phyloP scores from a whole-genome alignment of 148 eudicot species.

The Fagopyrum homotropicum region DNA sequence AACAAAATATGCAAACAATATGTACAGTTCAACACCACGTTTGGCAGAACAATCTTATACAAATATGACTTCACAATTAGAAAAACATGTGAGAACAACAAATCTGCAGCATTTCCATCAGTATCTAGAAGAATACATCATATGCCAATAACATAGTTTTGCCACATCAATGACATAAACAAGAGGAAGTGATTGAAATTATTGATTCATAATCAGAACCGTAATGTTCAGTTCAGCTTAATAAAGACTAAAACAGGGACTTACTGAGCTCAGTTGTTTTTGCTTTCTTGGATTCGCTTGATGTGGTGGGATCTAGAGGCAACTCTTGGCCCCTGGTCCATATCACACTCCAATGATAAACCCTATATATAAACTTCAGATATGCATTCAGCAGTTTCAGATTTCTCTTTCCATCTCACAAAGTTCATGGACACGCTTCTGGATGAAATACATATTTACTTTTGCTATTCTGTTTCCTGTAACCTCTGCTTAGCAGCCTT shows the following conservation, averaged over 20 bases:
- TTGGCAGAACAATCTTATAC: not conserved
- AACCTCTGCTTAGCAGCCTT: constrained; percentile 45
- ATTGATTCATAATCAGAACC: not conserved
- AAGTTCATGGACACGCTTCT: constrained; percentile 60
- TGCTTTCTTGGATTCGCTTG: not conserved
- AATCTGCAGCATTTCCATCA: not conserved
- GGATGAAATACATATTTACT: constrained; percentile 45
- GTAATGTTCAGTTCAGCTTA: not conserved
- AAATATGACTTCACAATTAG: not conserved
- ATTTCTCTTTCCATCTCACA: constrained; percentile 42
- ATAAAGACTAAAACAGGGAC: not conserved
- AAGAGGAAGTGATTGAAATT: not conserved
- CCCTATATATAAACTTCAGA: constrained; percentile 44
- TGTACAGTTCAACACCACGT: not conserved
- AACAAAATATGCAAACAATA: no score
- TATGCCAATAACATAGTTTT: not conserved
- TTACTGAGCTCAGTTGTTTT: not conserved
- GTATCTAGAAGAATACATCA: not conserved
- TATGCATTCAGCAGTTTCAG: constrained; percentile 35
- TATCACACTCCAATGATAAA: constrained; percentile 8
- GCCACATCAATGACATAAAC: not conserved
- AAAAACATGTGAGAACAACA: not conserved
- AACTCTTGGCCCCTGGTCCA: not conserved
- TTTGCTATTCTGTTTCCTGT: constrained; percentile 35
- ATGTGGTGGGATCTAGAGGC: not conserved